A percentile compares a stretch with the other conserved stretches of the same genome.
phyloP scores from a whole-genome alignment of 495 filamentous ascomycete genomes.

The Hypoxylon rickii region DNA sequence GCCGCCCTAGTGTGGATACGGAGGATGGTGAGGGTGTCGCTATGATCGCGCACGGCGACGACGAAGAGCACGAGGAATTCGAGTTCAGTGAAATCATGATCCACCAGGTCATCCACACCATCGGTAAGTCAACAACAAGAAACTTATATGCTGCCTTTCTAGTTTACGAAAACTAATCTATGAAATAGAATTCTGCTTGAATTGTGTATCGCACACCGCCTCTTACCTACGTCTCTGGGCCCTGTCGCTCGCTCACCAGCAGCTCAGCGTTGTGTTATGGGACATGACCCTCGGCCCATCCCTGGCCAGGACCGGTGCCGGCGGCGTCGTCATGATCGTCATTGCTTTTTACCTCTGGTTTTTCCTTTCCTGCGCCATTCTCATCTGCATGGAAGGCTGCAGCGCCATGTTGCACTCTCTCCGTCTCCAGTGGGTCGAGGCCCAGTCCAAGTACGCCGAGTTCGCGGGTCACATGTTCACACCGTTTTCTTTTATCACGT shows the following conservation, averaged over 20 bases:
- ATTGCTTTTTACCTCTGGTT: constrained; percentile 87
- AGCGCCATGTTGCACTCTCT: constrained; percentile 78
- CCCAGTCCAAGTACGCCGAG: constrained; percentile 99
- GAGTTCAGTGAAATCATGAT: constrained; percentile 97
- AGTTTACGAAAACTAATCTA: constrained; percentile 16
- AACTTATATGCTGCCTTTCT: background rate
- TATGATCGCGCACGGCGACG: constrained; percentile 84
- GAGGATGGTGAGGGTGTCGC: constrained; percentile 87
- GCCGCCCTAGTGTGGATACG: constrained; percentile 69
- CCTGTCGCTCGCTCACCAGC: constrained; percentile 94
- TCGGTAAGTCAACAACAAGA: constrained; percentile 75
- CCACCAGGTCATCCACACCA: constrained; percentile 98
- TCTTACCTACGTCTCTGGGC: constrained; percentile 99
- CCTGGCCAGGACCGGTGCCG: constrained; percentile 65
- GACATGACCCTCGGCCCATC: constrained; percentile 85
- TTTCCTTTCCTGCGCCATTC: constrained; percentile 74
- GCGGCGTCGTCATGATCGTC: constrained; percentile 79
- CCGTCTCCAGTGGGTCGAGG: constrained; percentile 97
- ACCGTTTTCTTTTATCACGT: constrained; percentile 86
- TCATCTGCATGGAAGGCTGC: constrained; percentile 62
- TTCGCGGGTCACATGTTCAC: constrained; percentile 90
- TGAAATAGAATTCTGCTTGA: constrained; percentile 87
- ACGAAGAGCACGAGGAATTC: constrained; percentile 88
- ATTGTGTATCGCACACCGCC: constrained; percentile 98
- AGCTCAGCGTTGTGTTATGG: constrained; percentile 96